Evolutionary conservation across 192 early-diverging fungal genomes (phyloP).

Genomic region (Coemansia sp.): DNA sequence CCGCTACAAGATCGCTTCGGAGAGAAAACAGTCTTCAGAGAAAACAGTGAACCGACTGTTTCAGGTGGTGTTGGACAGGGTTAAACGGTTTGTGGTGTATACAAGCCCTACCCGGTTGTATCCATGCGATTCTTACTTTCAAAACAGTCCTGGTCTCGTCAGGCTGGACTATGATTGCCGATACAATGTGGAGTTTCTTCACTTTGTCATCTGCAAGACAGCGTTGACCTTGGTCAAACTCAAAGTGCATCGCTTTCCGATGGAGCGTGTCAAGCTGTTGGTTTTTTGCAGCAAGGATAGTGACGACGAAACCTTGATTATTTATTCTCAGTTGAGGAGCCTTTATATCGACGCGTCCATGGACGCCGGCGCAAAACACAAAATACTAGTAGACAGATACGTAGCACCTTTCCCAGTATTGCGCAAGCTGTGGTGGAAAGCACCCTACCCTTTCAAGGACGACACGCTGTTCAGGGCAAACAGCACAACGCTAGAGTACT

Average conservation of each 20-base stretch:
- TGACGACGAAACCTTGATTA: neutral
- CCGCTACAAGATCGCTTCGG: neutral
- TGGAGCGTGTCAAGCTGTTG: too few relatives aligned
- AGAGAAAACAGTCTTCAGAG: neutral
- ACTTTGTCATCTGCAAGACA: neutral
- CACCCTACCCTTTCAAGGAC: neutral
- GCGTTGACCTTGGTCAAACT: neutral
- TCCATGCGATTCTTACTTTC: neutral
- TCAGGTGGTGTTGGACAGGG: neutral
- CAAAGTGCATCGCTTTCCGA: too few relatives aligned
- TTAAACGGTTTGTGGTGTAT: neutral
- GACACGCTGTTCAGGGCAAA: neutral
- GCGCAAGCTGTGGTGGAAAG: neutral
- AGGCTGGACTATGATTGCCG: neutral
- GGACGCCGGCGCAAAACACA: neutral
- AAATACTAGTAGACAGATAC: neutral
- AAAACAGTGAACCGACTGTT: neutral
- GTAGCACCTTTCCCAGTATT: neutral
- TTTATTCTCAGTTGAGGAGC: neutral
- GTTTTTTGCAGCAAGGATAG: too few relatives aligned
- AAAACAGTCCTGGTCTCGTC: neutral
- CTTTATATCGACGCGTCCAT: too few relatives aligned
- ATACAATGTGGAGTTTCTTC: neutral
- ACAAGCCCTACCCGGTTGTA: neutral
- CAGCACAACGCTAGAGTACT: neutral